These are phyloP conservation scores for Westerdykella aurantiaca DNA, from an alignment of 2,329 filamentous ascomycete genomes.

Conservation along the genomic window DNA sequence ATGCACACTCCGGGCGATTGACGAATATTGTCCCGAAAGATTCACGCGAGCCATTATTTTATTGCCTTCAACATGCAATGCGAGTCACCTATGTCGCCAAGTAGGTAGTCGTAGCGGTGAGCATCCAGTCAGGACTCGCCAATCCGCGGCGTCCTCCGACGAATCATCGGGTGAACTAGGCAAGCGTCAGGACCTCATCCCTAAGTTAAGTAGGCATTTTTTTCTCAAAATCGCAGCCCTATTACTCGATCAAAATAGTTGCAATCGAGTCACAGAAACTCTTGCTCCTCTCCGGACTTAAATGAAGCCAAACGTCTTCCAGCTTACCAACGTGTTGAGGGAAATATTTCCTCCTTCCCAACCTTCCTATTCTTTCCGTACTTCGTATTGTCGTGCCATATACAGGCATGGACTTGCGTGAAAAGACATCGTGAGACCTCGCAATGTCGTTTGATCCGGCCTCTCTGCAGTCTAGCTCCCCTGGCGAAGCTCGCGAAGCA, in stretches of 20 bases:
- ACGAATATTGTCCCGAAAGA: too few relatives aligned
- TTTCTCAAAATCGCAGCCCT: conserved; percentile 15
- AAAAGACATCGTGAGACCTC: too few relatives aligned
- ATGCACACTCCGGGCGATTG: not conserved
- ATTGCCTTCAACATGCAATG: too few relatives aligned
- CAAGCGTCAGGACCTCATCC: conserved; percentile 16
- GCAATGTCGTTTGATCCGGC: too few relatives aligned
- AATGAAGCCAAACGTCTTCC: not conserved
- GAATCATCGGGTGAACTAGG: conserved; percentile 17
- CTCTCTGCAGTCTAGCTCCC: too few relatives aligned
- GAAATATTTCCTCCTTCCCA: not conserved
- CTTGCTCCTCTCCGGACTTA: not conserved
- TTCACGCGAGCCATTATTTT: too few relatives aligned
- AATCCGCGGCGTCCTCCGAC: conserved; percentile 15
- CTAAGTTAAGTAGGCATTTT: conserved; percentile 4
- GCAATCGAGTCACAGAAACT: conserved; percentile 31
- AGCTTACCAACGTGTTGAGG: not conserved
- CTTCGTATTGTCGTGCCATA: not conserved
- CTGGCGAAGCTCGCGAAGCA: not conserved
- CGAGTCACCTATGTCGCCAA: too few relatives aligned
- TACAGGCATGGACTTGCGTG: too few relatives aligned
- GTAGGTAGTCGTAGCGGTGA: too few relatives aligned
- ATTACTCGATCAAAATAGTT: conserved; percentile 31
- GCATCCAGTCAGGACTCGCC: not conserved
- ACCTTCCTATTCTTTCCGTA: not conserved